These are phyloP conservation scores for Podospora pseudopauciseta DNA, from an alignment of 495 filamentous ascomycete species.

Conservation along the genomic window DNA sequence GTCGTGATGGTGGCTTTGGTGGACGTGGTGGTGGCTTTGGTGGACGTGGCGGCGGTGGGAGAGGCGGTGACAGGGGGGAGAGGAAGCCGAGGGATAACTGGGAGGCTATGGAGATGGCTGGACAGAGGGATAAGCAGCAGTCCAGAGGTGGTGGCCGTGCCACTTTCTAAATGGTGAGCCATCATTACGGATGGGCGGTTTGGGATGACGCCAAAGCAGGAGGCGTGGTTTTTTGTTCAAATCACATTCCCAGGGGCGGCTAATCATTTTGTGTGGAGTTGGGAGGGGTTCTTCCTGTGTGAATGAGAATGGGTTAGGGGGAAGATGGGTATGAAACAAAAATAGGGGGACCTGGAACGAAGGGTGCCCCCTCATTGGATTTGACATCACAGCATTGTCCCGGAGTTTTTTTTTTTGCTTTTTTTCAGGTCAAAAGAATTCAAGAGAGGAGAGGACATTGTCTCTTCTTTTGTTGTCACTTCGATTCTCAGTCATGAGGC, in stretches of 20 bases:
- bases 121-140: neutral
- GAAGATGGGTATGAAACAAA: neutral
- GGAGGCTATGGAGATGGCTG: conserved; percentile 15
- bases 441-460: neutral
- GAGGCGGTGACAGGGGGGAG: conserved; percentile 4
- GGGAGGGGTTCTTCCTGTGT: neutral
- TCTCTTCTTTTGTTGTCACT: neutral
- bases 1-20: conserved; percentile 16
- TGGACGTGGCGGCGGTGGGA: neutral
- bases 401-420: neutral
- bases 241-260: too few species aligned
- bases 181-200: neutral
- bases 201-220: neutral
- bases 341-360: neutral
- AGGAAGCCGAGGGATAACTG: conserved; percentile 7
- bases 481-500: neutral
- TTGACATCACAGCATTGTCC: neutral
- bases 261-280: neutral
- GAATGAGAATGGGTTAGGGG: neutral
- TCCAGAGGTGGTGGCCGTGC: neutral
- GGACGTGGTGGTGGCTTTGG: conserved; percentile 5
- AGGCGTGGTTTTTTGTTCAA: neutral
- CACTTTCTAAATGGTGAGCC: neutral
- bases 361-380: neutral
- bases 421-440: neutral